These are phyloP conservation scores for Sporothrix euskadiensis DNA, from an alignment of 2,329 filamentous ascomycete genomes.

Conservation along the genomic window DNA sequence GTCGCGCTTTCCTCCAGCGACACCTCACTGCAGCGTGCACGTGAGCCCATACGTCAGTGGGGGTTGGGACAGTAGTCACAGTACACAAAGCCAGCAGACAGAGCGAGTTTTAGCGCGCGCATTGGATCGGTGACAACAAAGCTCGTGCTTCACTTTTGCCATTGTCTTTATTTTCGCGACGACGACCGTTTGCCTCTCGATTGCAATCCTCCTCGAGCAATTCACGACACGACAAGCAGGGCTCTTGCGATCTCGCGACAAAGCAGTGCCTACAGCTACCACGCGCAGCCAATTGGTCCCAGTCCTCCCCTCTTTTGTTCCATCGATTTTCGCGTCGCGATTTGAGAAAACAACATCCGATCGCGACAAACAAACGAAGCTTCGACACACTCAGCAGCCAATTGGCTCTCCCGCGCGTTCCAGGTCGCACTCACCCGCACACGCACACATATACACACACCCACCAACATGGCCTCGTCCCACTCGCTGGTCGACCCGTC, in stretches of 20 bases:
- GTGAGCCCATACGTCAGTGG: slow-evolving; percentile 22
- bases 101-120: slow-evolving; percentile 7
- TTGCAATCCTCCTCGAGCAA: neutral
- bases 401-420: neutral
- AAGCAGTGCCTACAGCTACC: neutral
- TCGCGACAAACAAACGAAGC: neutral
- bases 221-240: neutral
- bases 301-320: too few relatives aligned
- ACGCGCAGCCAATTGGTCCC: neutral
- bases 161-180: slow-evolving; percentile 5
- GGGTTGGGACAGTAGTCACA: neutral
- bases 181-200: neutral
- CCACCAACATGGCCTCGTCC: slow-evolving; percentile 10
- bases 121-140: slow-evolving; percentile 13
- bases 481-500: slow-evolving; percentile 24
- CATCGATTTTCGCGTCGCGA: neutral
- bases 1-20: neutral
- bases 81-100: neutral
- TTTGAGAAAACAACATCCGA: neutral
- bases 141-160: slow-evolving; percentile 1
- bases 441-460: neutral
- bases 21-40: neutral
- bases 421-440: too few relatives aligned
- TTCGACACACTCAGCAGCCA: neutral
- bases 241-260: neutral